Base-by-base conservation (phyloP, 1,284 basidiomycete species). In the Polyporus tsugae region DNA sequence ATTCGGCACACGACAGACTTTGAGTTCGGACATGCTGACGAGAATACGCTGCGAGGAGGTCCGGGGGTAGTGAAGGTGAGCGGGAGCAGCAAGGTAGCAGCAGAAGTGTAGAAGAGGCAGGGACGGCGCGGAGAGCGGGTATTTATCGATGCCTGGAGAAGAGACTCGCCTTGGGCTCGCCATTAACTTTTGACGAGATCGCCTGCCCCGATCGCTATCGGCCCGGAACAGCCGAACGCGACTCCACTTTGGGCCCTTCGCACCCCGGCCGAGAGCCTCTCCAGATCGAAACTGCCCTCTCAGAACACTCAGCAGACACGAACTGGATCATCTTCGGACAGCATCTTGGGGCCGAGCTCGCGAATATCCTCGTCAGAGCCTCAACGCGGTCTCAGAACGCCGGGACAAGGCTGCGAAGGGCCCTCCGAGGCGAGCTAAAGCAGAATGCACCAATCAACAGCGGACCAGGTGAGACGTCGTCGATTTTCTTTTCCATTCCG, bases 11-110 rank as follows among this genome's bases (percentile, higher is more conserved):
- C 53, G 59, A 81, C 82, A 65, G 75, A 86, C 84, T 79, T 83
- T 84, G 74, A 86, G 84, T 58, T 75, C 62, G 38, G 77, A 64
- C 74, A 76, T 76, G 59, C 36, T 63, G 49, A n/a, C 38, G 4
- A 10, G 25, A 49, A 44, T 22, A 17, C n/a, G n/a, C 9, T 38
- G 42, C 11, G 9, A 52, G 35, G 46, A 4, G 7, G 15, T 25
- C 29, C 36, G 19, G 25, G 38, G 36, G 19, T 49, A 19, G 6
- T 22, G 17, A 17, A 15, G 15, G 29, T n/a, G n/a, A 60, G 59
- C 4, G 13, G 22, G 36, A 22, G 53, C 10, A 22, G 35, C 22
- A 22, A 29, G 19, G 22, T 36, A 36, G 39, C 22, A n/a, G 60
- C 35, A n/a, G 35, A 19, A 13, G n/a, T 62, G 10, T 49, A 46